Base-by-base conservation (phyloP, 176 grass and related monocot genomes). In the Urochloa ruziziensis region DNA sequence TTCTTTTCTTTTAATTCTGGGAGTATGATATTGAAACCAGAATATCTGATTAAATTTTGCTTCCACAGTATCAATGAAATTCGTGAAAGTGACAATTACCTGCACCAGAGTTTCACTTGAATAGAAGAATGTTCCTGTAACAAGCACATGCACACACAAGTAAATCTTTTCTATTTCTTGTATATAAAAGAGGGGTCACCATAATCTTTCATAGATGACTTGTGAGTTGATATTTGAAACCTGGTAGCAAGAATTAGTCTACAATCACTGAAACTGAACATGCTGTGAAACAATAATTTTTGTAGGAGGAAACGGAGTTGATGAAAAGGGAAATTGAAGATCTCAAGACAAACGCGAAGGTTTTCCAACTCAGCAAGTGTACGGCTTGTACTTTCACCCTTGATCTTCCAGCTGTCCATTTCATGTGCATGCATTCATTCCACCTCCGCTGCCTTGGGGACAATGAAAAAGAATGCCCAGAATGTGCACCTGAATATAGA, bases 291-390 rank as follows among this genome's bases (percentile, higher is more conserved):
- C 12, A 30, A 49, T 32, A 7, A 2, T 74, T 75, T 53, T 80
- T 89, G 54, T 78, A 99, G 93, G 93, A 92, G 53, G 93, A 94
- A 77, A 92, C 97, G 5, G 80, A 88, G n/a, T 61, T 86, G 77
- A 99, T 96, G 97, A 90, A 88, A 84, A 96, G 87, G 84, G 97
- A 92, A 81, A 96, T 87, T 62, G 87, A 93, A 65, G 91, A 96
- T 68, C 91, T 99, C 71, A 96, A 89, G 77, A 94, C 97, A 37
- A 99, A 96, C 10, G 91, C 97, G 0, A 99, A 90, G 74, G 94
- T 96, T 80, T 96, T 99, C 83, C 97, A 99, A 72, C 88, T 99
- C 43, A 96, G 91, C 88, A 99, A 99, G 78, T 99, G 93, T 73
- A 99, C 88, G 5, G 52, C 83, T 3, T 99, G 97, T 91, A 96